Percentiles rank a stretch among this genome's conserved stretches.
Evolutionary conservation across 2,329 filamentous ascomycete species (phyloP).

Genomic region (Phaeosphaeriaceae sp.): DNA sequence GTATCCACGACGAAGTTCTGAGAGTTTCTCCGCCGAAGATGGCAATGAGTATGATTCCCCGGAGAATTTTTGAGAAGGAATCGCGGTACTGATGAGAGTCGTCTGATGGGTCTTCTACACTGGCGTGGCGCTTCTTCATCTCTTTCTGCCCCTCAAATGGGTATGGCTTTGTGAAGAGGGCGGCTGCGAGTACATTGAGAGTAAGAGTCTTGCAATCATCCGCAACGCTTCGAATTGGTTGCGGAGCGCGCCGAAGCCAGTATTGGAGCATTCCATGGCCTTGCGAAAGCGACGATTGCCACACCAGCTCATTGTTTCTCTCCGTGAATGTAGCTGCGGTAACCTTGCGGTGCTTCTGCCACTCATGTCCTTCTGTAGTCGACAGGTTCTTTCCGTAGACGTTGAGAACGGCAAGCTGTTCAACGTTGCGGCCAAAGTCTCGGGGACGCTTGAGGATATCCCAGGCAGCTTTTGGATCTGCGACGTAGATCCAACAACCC

Average conservation of each 20-base stretch:
- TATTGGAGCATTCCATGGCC: constrained; percentile 21
- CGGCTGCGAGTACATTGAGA: constrained; percentile 20
- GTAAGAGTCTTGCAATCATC: constrained; percentile 19
- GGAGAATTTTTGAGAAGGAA: neutral
- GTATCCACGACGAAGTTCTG: neutral
- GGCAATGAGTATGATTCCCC: neutral
- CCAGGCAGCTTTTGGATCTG: constrained; percentile 9
- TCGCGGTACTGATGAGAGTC: neutral
- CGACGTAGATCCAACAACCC: constrained; percentile 9
- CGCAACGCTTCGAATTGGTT: constrained; percentile 5
- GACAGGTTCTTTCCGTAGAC: constrained; percentile 30
- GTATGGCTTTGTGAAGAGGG: constrained; percentile 17
- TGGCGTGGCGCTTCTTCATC: neutral
- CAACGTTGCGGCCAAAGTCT: constrained; percentile 18
- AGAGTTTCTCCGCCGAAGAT: neutral
- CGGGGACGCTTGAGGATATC: constrained; percentile 14
- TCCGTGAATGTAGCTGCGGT: constrained; percentile 32
- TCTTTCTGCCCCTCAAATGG: constrained; percentile 13
- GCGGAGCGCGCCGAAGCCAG: constrained; percentile 11
- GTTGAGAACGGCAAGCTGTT: constrained; percentile 26
- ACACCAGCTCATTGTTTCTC: constrained; percentile 35
- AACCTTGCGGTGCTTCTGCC: constrained; percentile 35
- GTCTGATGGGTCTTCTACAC: neutral
- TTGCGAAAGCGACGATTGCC: constrained; percentile 22
- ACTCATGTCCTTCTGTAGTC: constrained; percentile 31